Base-by-base conservation (phyloP, 176 grass and related monocot species). In the Ensete glaucum region DNA sequence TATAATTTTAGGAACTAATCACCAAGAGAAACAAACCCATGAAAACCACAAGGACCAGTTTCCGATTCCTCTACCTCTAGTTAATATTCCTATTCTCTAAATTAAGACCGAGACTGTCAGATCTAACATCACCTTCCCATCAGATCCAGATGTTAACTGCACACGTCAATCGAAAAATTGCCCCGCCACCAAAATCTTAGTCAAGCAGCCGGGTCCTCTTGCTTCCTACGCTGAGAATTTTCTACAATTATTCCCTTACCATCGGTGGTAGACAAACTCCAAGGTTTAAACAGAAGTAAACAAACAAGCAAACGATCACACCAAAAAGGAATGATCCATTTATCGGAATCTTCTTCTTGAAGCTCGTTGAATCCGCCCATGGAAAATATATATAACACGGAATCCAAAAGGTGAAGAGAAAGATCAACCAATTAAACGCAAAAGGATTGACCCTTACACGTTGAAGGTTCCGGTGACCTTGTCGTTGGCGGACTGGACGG, bases 401-500 rank as follows among this genome's bases (percentile, higher is more conserved):
- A 43, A 43, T 43, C 34, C 4, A 43, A 43, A 43, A 43, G 34
- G 34, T 6, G 57, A 60, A 20, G 23, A n/a, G 1, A 20, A 70
- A 50, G 19, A 70, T 50, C 12, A 14, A 15, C 1, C 48, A 4
- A 5, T 50, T 70, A 50, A 8, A 70, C 9, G 2, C 8, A 12
- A 50, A 10, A 59, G 48, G 58, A 1, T 0, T 15, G 15, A 7
- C 0, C 16, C 84, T 83, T 84, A 99, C 90, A 91, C 87, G 81
- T 73, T 89, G 56, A 99, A 94, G 50, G 95, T 99, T 29, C 95
- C 90, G 68, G 95, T 84, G 82, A 91, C 88, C 75, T 77, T 99
- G 80, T 94, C 95, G 81, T 99, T 99, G 71, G 95, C 95, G 29
- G 86, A 83, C 64, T 88, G 82, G 66, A 99, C 91, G 21, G 91